Base-by-base conservation (phyloP, 306 rosid species). In the Quercus berberidifolia region DNA sequence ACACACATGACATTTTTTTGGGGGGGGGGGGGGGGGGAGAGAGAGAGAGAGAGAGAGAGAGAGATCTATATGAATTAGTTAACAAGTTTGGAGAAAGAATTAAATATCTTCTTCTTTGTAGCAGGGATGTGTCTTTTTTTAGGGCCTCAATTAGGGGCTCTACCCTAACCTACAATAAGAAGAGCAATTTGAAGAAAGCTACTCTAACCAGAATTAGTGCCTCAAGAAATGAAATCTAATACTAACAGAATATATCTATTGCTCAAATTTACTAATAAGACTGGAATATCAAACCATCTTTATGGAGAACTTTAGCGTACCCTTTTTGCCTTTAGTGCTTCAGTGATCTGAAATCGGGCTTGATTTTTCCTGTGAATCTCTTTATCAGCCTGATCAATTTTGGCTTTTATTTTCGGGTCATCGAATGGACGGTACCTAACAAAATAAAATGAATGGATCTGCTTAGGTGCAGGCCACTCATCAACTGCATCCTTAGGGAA, bases 401-500 rank as follows among this genome's bases (percentile, higher is more conserved):
- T 91, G 43, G 90, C 80, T 80, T 91, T 93, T 59, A 93, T 82
- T 79, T 77, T 83, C 1, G 98, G 99, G 80, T 96, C 99, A 18
- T 93, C 99, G 28, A 73, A 89, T 8, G 88, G 80, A 19, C 97
- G 85, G 82, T 63, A 78, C 91, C 90, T 90, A 62, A 90, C 78
- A 75, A 96, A 90, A 51, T 88, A 96, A 57, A 93, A 93, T 8
- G 76, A 75, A 90, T 89, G 90, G 70, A 88, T 81, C 89, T 95
- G 98, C 97, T 86, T 87, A 26, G 96, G 92, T 3, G 94, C 96
- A 84, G 99, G 99, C 99, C 99, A 96, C 70, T 96, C 99, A 52
- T 91, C 98, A 57, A 78, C 91, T 19, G 93, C 98, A 58, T 93
- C 89, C 81, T 88, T 88, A 0, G 93, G 98, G 76, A 75, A 68